phyloP scores from a whole-genome alignment of 345 rosid species.

The Gossypioides kirkii region DNA sequence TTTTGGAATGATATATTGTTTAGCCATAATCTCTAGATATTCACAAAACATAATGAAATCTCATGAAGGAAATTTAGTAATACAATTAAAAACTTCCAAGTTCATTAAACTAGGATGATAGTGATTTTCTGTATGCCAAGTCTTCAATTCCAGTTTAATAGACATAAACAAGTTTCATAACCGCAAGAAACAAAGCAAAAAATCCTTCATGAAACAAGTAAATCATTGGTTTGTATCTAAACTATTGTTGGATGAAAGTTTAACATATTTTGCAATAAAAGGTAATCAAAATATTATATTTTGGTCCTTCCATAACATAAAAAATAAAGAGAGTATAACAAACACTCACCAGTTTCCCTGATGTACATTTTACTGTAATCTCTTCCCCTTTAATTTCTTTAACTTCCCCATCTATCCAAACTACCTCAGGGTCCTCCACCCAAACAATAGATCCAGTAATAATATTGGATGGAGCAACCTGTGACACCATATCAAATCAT shows the following conservation, averaged over 20 bases:
- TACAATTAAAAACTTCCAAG: neutral
- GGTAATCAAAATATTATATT: neutral
- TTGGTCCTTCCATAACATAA: neutral
- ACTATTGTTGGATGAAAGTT: neutral
- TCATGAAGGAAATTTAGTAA: neutral
- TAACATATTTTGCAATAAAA: neutral
- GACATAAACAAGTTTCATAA: neutral
- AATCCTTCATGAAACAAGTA: neutral
- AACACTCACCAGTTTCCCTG: slow-evolving; percentile 58
- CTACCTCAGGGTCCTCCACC: slow-evolving; percentile 74
- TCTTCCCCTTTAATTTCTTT: slow-evolving; percentile 50
- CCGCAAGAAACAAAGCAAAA: neutral
- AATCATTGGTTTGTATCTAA: neutral
- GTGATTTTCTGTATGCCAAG: neutral
- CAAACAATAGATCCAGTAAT: slow-evolving; percentile 76
- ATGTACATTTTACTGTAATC: slow-evolving; percentile 52
- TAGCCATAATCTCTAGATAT: neutral
- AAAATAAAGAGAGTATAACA: slow-evolving; percentile 3
- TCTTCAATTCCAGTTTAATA: neutral
- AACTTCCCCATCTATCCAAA: slow-evolving; percentile 92
- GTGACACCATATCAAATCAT: slow-evolving; percentile 17
- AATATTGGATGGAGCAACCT: slow-evolving; percentile 54
- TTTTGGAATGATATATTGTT: neutral
- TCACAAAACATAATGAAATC: neutral
- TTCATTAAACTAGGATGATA: neutral